Percentiles rank a stretch among this genome's conserved stretches.
Conservation (phyloP, 2,329 filamentous ascomycete genomes). For the Aspergillus texensis region DNA sequence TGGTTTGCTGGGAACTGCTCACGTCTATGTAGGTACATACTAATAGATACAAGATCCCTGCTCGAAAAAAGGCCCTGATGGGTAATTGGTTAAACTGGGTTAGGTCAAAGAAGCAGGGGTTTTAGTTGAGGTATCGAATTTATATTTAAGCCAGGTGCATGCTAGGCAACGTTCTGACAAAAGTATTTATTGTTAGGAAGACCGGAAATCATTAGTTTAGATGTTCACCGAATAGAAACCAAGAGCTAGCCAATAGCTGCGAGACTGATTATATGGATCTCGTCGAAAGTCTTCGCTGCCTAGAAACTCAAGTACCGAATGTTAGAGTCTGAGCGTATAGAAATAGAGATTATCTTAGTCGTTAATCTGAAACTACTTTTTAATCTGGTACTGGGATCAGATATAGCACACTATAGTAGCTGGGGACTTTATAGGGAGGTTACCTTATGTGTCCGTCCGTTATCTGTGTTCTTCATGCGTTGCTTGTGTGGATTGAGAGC, state of each 20-base stretch:
- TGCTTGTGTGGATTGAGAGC: background rate
- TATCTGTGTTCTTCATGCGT: background rate
- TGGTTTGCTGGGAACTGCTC: background rate
- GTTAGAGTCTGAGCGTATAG: too few species aligned
- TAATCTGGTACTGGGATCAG: background rate
- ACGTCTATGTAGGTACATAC: background rate
- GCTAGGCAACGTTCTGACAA: background rate
- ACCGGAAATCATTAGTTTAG: background rate
- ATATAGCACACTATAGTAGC: background rate
- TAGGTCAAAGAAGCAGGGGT: background rate
- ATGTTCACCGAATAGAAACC: background rate
- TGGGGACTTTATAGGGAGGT: background rate
- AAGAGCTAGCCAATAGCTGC: background rate
- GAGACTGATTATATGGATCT: background rate
- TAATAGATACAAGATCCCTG: background rate
- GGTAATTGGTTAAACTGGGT: background rate
- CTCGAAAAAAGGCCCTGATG: background rate
- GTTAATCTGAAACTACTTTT: background rate
- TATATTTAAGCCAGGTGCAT: background rate
- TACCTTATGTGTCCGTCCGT: background rate
- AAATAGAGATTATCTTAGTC: background rate
- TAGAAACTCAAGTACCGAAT: too few species aligned
- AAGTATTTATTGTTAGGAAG: background rate
- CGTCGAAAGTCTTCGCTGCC: too few species aligned
- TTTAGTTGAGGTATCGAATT: background rate